Evolutionary conservation across 371 early-diverging fungal species (phyloP).

Genomic region (Mucor irregularis): DNA sequence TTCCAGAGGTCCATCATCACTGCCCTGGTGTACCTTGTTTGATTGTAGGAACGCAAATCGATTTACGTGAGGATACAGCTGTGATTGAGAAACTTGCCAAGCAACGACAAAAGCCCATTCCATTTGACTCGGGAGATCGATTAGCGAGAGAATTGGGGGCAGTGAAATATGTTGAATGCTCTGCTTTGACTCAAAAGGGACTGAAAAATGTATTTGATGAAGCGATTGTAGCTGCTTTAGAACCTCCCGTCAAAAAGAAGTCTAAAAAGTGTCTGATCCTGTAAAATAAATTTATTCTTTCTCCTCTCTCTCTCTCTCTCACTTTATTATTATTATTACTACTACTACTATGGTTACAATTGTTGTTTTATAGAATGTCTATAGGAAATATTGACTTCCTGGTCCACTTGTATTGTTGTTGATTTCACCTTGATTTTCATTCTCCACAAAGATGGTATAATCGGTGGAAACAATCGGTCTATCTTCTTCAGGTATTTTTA

Average conservation of each 20-base stretch:
- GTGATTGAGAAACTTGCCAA: conserved; percentile 81
- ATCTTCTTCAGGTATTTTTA: conserved; percentile 84
- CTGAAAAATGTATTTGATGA: conserved; percentile 98
- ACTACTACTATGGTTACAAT: not conserved
- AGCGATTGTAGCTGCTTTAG: conserved; percentile 97
- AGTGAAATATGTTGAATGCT: conserved; percentile 97
- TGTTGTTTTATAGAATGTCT: conserved; percentile 3
- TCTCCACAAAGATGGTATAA: conserved; percentile 85
- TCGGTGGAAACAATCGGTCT: conserved; percentile 74
- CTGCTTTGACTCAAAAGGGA: conserved; percentile 93
- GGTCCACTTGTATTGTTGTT: conserved; percentile 28
- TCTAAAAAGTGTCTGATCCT: conserved; percentile 76
- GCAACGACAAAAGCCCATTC: conserved; percentile 85
- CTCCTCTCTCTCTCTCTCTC: not conserved
- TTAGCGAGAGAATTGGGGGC: conserved; percentile 90
- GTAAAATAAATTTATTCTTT: conserved; percentile 33
- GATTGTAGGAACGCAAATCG: conserved; percentile 96
- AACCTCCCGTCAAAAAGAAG: conserved; percentile 86
- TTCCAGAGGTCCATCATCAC: conserved; percentile 94
- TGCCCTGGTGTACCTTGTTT: conserved; percentile 97
- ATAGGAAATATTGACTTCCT: conserved; percentile 51
- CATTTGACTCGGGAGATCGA: conserved; percentile 80
- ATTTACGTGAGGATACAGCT: conserved; percentile 88
- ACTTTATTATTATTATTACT: no score
- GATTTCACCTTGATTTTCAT: conserved; percentile 58